phyloP scores from a whole-genome alignment of 192 early-diverging fungal species.

The Helicostylum pulchrum region DNA sequence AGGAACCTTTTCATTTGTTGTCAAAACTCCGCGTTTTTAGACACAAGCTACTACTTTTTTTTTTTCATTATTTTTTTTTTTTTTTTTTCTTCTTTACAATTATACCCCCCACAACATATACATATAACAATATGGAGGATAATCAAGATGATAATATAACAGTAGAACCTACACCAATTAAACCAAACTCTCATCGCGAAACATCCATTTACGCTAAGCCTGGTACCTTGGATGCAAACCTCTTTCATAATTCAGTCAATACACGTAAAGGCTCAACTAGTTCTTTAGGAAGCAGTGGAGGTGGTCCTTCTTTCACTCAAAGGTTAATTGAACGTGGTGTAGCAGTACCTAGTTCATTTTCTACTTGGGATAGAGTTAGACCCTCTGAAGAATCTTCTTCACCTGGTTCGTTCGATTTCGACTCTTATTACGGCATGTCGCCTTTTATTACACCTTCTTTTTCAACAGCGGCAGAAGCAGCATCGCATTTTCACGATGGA shows the following conservation, averaged over 20 bases:
- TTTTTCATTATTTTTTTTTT: too few species aligned
- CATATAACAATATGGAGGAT: not conserved
- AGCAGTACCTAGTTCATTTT: slow-evolving; percentile 29
- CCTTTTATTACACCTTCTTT: slow-evolving; percentile 30
- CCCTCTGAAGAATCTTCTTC: slow-evolving; percentile 9
- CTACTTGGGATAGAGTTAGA: slow-evolving; percentile 13
- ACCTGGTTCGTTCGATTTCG: slow-evolving; percentile 19
- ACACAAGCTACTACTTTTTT: too few species aligned
- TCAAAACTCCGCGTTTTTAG: too few species aligned
- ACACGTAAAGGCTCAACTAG: slow-evolving; percentile 9
- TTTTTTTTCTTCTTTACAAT: not conserved
- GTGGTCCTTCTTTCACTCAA: slow-evolving; percentile 21
- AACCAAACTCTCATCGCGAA: not conserved
- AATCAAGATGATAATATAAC: too few species aligned
- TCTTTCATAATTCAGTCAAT: too few species aligned
- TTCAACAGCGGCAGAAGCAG: not conserved
- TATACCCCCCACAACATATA: not conserved
- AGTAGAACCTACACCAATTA: too few species aligned
- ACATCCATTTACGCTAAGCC: not conserved
- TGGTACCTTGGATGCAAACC: not conserved
- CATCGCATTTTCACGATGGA: slow-evolving; percentile 5
- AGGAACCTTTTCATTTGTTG: too few species aligned
- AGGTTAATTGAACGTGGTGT: slow-evolving; percentile 32
- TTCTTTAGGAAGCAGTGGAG: not conserved
- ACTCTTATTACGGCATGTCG: slow-evolving; percentile 32